Evolutionary conservation across 306 rosid genomes (phyloP), one percentile per base, ranked within the genome.

Genomic region (Begonia masoniana): DNA sequence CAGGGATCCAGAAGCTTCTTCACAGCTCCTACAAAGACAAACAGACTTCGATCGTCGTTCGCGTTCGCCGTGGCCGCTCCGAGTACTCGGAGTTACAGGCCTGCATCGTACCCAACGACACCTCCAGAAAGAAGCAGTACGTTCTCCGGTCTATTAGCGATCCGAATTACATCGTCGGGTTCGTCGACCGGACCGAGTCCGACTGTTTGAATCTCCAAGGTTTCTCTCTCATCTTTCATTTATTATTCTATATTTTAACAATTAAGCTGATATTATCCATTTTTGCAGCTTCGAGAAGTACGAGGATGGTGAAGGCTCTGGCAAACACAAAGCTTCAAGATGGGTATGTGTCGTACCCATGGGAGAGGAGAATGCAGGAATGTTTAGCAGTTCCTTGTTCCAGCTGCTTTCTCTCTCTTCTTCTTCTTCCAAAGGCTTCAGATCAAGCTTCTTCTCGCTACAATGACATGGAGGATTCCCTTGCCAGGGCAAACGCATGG

Each of bases 341-440:
- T 62, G 97, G 97, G 68, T 84, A 75, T 62, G 95, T 84, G 11
- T 62, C 97, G 5, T 88, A 84, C 65, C 83, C 74, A 3, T 88
- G 97, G 97, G 97, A 82, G 51, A 80, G 86, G 59, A 79, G 68
- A 60, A 82, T 83, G 97, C 88, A 84, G 39, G 97, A 88, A 57
- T 61, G 65, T 59, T 78, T 84, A 14, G 13, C 84, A 15, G 71
- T 88, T 52, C 87, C 95, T 1, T 59, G 66, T 65, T 80, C 88
- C 0, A 80, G 95, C 63, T 64, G 79, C 56, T 88, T 88, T 13
- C 82, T 88, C 42, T 88, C 95, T 10, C 55, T 88, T 13, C 71
- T 88, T 48, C 68, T 88, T 13, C 89, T 88, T 51, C 97, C 97
- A 1, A 84, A 80, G 70, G 93, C 95, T 62, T 80, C 97, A n/a